phyloP scores from a whole-genome alignment of 2,329 filamentous ascomycete genomes.

The Apiospora kogelbergensis region DNA sequence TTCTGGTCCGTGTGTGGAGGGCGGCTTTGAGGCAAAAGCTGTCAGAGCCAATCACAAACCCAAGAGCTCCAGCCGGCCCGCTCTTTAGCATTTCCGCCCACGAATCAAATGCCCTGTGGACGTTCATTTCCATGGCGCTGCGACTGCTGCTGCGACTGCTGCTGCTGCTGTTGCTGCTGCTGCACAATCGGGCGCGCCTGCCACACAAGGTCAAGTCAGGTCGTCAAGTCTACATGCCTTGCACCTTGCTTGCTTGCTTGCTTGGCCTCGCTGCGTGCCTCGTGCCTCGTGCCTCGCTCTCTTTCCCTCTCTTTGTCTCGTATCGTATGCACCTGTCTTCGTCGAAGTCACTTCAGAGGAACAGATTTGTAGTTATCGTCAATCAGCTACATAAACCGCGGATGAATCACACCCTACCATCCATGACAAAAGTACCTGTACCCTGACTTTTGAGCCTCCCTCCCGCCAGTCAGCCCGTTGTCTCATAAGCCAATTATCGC shows the following conservation, averaged over 20 bases:
- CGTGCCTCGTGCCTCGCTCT: neutral
- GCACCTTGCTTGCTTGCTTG: neutral
- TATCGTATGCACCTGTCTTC: too few species aligned
- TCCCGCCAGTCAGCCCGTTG: neutral
- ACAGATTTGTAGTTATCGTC: too few species aligned
- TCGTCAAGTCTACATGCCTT: neutral
- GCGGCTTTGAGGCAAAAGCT: conserved; percentile 10
- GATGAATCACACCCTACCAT: neutral
- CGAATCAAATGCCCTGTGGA: conserved; percentile 7
- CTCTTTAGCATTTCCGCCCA: neutral
- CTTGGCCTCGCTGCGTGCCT: neutral
- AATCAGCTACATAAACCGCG: neutral
- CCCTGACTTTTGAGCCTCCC: conserved; percentile 1
- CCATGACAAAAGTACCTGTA: neutral
- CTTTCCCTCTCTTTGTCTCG: too few species aligned
- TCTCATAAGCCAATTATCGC: conserved; percentile 7
- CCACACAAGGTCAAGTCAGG: neutral
- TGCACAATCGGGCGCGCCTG: neutral
- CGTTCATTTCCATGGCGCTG: conserved; percentile 6
- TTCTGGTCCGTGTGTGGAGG: neutral
- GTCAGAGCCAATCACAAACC: neutral
- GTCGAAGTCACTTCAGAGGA: too few species aligned
- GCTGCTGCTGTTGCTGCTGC: neutral
- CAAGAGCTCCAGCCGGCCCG: neutral
- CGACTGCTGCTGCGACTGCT: neutral